Base-by-base conservation (phyloP, 2,329 filamentous ascomycete genomes). In the Fusarium sp. region DNA sequence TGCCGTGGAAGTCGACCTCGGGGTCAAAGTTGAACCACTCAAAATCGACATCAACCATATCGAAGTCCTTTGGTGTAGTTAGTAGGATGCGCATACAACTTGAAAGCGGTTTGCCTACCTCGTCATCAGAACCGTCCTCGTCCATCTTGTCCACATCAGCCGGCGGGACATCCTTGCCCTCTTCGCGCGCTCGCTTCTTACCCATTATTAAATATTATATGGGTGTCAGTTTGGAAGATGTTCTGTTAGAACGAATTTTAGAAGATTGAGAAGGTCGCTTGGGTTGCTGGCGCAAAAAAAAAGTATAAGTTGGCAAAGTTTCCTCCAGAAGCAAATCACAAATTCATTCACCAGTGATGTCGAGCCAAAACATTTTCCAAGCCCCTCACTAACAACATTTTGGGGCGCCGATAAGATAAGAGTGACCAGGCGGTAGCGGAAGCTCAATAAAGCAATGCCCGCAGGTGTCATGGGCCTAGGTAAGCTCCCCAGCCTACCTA, bases 1-100 rank as follows among this genome's bases (percentile, higher is more conserved):
- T 89, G 65, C 96, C 96, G 83, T 98, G 95, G 82, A 98, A 98
- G 82, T 99, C 96, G 76, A 97, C 88, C 12, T 93, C 90, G 4
- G 93, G 87, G 76, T 96, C 92, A 70, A 95, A 97, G 83, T 98
- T 97, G 85, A 98, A 99, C 93, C 94, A 98, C 85, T 99, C 96
- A 78, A 99, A 99, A 74, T 98, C 95, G 64, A 98, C 94, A 79
- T 98, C 92, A 73, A 99, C 90, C 81, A 95, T 92, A 80, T 97
- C 93, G 78, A 94, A 92, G 78, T 97, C 94, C 93, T 97, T 42
- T n/a, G 11, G 14, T 22, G 11, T 25, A 45, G 36, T 76, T 31
- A 74, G 67, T 60, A 10, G 39, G 31, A 29, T 46, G 73, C 41
- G 74, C 61, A 56, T 41, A 20, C 9, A 35, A 39, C 25, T 50